Evolutionary conservation across 768 basidiomycete species (phyloP), one percentile per base, ranked within the genome.

Genomic region (Termitomyces sp.): DNA sequence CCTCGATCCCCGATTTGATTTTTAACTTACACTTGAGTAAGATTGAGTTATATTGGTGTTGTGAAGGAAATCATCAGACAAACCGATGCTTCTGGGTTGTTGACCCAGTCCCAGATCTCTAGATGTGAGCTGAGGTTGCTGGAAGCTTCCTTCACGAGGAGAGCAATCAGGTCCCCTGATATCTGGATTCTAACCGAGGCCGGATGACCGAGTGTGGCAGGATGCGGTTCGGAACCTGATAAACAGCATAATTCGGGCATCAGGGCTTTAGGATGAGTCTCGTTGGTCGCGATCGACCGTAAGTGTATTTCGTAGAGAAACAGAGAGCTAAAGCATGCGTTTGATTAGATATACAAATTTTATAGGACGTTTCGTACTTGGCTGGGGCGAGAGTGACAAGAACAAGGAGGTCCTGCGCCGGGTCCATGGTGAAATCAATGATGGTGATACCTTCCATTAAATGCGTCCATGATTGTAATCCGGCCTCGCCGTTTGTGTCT

Each of bases 351-450:
- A 5, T 26, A 2, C 4, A 24, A 58, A 22, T 34, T 12, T 24
- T 16, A 2, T 1, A 8, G 34, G 5, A 22, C 31, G 60, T 57
- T 28, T 15, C 79, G 59, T 64, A 81, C 81, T 73, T 70, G 24
- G 68, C 63, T 37, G 75, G 69, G 0, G 78, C 72, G 12, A 77
- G 68, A 3, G 76, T 71, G 16, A 83, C 76, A 13, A 84, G 74
- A 13, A 81, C 77, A 16, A 83, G 69, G 4, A 85, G 65, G 66
- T 84, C 80, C 66, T 82, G 80, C 5, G 75, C 70, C 12, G 80
- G 81, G 68, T 81, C 81, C 76, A 84, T 82, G 0, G 82, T 81
- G 51, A 84, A 82, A 60, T 85, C 82, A 26, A 81, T 73, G 56
- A 81, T 75, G 45, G 69, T 73, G 22, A 78, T 52, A 37, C 76